These are phyloP conservation scores for Pseudocercospora fijiensis DNA, from an alignment of 2,329 filamentous ascomycete species.

Conservation along the genomic window DNA sequence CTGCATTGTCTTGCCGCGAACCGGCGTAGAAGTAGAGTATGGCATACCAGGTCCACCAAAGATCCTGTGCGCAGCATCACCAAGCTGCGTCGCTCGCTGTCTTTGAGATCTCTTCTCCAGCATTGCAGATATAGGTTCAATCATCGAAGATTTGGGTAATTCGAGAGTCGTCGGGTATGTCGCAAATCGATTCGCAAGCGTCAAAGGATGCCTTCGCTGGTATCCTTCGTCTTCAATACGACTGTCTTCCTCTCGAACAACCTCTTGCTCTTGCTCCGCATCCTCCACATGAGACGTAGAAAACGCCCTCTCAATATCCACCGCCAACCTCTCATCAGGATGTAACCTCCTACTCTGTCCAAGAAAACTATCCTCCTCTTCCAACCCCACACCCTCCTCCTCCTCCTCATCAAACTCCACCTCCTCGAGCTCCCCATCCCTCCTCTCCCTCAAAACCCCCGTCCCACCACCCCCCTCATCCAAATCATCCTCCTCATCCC, in stretches of 20 bases:
- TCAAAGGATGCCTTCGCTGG: conserved; percentile 70
- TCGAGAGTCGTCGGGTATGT: conserved; percentile 71
- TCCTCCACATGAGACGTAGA: conserved; percentile 46
- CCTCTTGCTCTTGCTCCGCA: conserved; percentile 53
- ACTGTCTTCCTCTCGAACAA: conserved; percentile 61
- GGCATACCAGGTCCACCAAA: conserved; percentile 79
- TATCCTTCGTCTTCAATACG: conserved; percentile 46
- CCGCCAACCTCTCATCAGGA: conserved; percentile 44
- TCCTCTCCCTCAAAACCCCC: conserved; percentile 53
- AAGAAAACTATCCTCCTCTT: conserved; percentile 23
- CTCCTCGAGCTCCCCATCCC: conserved; percentile 56
- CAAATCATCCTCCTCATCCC: conserved; percentile 58
- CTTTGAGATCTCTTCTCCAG: conserved; percentile 50
- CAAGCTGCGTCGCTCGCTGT: conserved; percentile 69
- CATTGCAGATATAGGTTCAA: conserved; percentile 67
- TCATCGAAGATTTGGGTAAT: conserved; percentile 69
- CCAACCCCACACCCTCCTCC: conserved; percentile 18
- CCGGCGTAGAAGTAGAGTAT: conserved; percentile 70
- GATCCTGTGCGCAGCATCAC: conserved; percentile 65
- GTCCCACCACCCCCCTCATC: conserved; percentile 37
- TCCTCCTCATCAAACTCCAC: conserved; percentile 49
- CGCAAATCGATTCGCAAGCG: conserved; percentile 69
- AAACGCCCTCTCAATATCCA: conserved; percentile 41
- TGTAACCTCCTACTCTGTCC: conserved; percentile 52
- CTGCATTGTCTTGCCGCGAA: conserved; percentile 53